phyloP scores from a whole-genome alignment of 192 early-diverging fungal species.

The Coemansia sp. region DNA sequence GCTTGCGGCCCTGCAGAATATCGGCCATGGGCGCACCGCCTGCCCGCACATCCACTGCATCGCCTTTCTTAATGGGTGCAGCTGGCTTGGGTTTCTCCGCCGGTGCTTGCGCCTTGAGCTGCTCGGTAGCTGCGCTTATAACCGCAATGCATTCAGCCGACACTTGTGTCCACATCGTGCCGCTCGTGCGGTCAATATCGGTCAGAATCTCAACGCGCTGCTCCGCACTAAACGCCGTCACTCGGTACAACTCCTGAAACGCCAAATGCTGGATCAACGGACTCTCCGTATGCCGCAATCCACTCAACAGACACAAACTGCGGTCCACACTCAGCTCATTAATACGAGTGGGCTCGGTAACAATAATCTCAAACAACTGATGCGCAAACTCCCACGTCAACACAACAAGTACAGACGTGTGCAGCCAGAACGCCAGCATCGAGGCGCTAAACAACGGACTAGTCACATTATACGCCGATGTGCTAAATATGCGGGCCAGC shows the following conservation, averaged over 20 bases:
- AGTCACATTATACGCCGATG: constrained; percentile 39
- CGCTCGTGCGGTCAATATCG: constrained; percentile 41
- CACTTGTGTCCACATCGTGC: constrained; percentile 45
- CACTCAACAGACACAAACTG: constrained; percentile 41
- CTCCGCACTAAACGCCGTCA: constrained; percentile 26
- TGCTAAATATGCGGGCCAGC: constrained; percentile 32
- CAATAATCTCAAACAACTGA: constrained; percentile 49
- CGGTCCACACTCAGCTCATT: constrained; percentile 47
- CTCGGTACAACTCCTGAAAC: constrained; percentile 48
- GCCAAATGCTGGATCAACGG: constrained; percentile 45
- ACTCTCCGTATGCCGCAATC: constrained; percentile 23
- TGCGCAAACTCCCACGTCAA: constrained; percentile 51
- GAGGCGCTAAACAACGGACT: constrained; percentile 45
- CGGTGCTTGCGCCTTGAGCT: constrained; percentile 27
- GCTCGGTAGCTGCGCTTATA: constrained; percentile 26
- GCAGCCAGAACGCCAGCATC: constrained; percentile 37
- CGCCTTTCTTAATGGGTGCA: background rate
- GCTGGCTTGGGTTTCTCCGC: constrained; percentile 12
- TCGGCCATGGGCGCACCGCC: constrained; percentile 42
- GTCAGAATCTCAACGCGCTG: constrained; percentile 36
- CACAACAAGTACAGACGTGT: constrained; percentile 23
- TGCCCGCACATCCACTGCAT: background rate
- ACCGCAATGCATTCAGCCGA: constrained; percentile 43
- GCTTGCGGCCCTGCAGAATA: constrained; percentile 18
- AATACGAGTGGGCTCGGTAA: constrained; percentile 48